Conservation (phyloP, 2,329 filamentous ascomycete genomes). For the Mycosphaerelloides madeirae region DNA sequence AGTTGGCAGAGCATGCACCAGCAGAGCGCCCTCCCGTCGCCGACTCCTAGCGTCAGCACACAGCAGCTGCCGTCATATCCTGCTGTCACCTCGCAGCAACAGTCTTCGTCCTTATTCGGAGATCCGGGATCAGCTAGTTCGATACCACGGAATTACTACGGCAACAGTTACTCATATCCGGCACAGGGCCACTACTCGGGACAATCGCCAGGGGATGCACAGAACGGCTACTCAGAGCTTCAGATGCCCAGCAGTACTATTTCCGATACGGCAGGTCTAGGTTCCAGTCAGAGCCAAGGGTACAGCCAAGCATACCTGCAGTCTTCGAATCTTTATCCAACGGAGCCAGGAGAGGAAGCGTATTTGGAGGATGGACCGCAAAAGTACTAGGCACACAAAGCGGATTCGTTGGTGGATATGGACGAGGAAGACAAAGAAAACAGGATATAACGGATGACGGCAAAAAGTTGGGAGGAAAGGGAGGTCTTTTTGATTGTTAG, state of each 20-base stretch:
- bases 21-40: slow-evolving; percentile 15
- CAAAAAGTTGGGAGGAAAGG: too few relatives aligned
- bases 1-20: slow-evolving; percentile 10
- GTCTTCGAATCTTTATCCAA: slow-evolving; percentile 1
- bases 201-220: slow-evolving; percentile 2
- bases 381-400: slow-evolving; percentile 5
- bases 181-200: slow-evolving; percentile 10
- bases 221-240: slow-evolving; percentile 9
- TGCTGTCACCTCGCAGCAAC: slow-evolving; percentile 8
- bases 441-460: too few relatives aligned
- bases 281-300: slow-evolving; percentile 8
- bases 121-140: slow-evolving; percentile 16
- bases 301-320: slow-evolving; percentile 10
- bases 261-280: slow-evolving; percentile 5
- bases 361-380: neutral
- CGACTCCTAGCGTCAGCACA: slow-evolving; percentile 12
- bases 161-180: slow-evolving; percentile 10
- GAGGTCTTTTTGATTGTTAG: too few relatives aligned
- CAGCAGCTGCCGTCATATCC: slow-evolving; percentile 14
- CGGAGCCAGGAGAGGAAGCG: slow-evolving; percentile 4
- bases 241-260: slow-evolving; percentile 12
- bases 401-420: too few relatives aligned
- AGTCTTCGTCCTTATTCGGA: slow-evolving; percentile 12
- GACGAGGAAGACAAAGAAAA: too few relatives aligned
- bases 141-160: slow-evolving; percentile 13